These are phyloP conservation scores for Picochlorum sp. DNA, from an alignment of 139 green algal species.

Conservation along the genomic window DNA sequence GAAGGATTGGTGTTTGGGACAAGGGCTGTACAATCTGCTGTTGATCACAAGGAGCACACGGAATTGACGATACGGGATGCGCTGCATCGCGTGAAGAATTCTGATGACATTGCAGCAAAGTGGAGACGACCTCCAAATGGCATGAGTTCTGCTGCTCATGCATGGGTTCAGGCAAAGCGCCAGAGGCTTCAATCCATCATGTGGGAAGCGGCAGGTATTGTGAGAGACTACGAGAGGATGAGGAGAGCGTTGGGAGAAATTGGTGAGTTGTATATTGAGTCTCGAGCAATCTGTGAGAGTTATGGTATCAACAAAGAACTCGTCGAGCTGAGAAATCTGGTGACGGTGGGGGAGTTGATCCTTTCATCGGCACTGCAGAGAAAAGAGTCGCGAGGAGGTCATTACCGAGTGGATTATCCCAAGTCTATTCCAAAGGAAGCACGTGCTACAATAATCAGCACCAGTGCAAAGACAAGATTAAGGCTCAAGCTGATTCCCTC, in stretches of 20 bases:
- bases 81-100: constrained; percentile 19
- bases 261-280: constrained; percentile 48
- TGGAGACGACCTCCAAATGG: constrained; percentile 7
- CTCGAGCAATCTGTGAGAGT: constrained; percentile 36
- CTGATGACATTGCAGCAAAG: constrained; percentile 10
- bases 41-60: constrained; percentile 55
- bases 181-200: constrained; percentile 65
- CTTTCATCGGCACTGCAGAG: constrained; percentile 70
- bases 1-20: constrained; percentile 94
- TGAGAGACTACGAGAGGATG: constrained; percentile 61
- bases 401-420: constrained; percentile 73
- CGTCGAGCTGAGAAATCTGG: constrained; percentile 84
- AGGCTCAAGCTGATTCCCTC: neutral
- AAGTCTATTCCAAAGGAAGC: constrained; percentile 9
- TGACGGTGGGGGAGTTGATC: constrained; percentile 74
- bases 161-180: constrained; percentile 44
- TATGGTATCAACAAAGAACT: constrained; percentile 54
- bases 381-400: constrained; percentile 71
- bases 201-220: constrained; percentile 85
- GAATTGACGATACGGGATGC: constrained; percentile 11
- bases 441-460: constrained; percentile 47
- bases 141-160: constrained; percentile 11
- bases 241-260: constrained; percentile 36
- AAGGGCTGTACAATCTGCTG: constrained; percentile 64
- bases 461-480: constrained; percentile 16